Conservation (phyloP, 495 filamentous ascomycete species). For the Aspergillus sclerotiicarbonarius region DNA sequence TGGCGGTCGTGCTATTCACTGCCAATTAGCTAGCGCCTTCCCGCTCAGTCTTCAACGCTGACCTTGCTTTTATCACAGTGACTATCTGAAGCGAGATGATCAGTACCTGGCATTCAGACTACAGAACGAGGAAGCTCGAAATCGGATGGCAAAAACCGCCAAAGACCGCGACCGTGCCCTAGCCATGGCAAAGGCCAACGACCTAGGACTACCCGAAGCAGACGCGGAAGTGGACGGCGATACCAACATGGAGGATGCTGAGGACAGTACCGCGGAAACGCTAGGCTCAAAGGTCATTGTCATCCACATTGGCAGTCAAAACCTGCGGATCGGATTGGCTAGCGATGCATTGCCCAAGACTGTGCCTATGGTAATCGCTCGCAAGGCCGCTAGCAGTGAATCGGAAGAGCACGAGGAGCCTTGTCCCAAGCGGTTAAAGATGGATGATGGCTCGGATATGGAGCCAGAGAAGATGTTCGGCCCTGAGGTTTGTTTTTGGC, state of each 20-base stretch:
- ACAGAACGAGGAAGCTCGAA: conserved; percentile 77
- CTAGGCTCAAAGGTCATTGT: conserved; percentile 89
- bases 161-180: conserved; percentile 84
- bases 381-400: conserved; percentile 70
- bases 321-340: conserved; percentile 85
- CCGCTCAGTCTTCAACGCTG: not conserved
- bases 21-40: not conserved
- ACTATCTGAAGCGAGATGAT: conserved; percentile 97
- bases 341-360: conserved; percentile 94
- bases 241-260: conserved; percentile 61
- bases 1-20: not conserved
- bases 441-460: conserved; percentile 56
- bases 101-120: conserved; percentile 86
- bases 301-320: conserved; percentile 97
- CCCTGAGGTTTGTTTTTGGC: conserved; percentile 60
- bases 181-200: conserved; percentile 59
- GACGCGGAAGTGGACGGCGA: conserved; percentile 60
- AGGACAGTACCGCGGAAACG: conserved; percentile 56
- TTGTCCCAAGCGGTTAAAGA: conserved; percentile 81
- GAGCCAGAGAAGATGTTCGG: conserved; percentile 80
- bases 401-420: conserved; percentile 80
- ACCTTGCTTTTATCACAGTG: conserved; percentile 46
- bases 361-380: conserved; percentile 88
- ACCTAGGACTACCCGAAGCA: conserved; percentile 42
- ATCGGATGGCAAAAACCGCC: conserved; percentile 74